Percentiles rank a stretch among this genome's conserved stretches.
These are phyloP conservation scores for Aureobasidium pullulans DNA, from an alignment of 2,329 filamentous ascomycete genomes.

Conservation along the genomic window DNA sequence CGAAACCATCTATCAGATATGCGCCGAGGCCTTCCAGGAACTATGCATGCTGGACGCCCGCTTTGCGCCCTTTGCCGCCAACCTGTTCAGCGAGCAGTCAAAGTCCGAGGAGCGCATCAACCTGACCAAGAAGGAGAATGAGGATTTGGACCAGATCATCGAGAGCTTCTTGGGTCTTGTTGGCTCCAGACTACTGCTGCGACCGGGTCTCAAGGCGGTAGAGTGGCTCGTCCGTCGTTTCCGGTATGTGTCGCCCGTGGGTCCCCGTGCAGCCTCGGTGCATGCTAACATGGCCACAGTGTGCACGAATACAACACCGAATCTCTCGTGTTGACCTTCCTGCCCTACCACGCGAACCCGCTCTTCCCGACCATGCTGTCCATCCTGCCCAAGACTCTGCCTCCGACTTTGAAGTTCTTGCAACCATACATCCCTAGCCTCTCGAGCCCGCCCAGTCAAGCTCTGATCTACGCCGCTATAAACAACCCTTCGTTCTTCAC, in stretches of 20 bases:
- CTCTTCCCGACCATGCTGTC: slow-evolving; percentile 81
- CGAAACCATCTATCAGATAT: slow-evolving; percentile 79
- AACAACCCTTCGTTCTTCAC: slow-evolving; percentile 71
- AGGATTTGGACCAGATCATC: slow-evolving; percentile 67
- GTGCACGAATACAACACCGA: slow-evolving; percentile 87
- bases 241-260: slow-evolving; percentile 48
- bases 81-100: slow-evolving; percentile 89
- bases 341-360: slow-evolving; percentile 84
- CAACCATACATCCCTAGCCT: slow-evolving; percentile 76
- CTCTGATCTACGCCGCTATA: slow-evolving; percentile 75
- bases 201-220: slow-evolving; percentile 80
- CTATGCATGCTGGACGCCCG: slow-evolving; percentile 78
- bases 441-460: slow-evolving; percentile 67
- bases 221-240: slow-evolving; percentile 95
- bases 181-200: slow-evolving; percentile 68
- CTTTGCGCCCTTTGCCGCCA: slow-evolving; percentile 66
- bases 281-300: slow-evolving; percentile 38
- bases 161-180: slow-evolving; percentile 77
- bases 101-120: slow-evolving; percentile 79
- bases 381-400: slow-evolving; percentile 70
- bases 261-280: slow-evolving; percentile 15
- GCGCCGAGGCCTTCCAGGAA: slow-evolving; percentile 82
- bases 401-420: slow-evolving; percentile 73
- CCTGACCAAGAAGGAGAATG: slow-evolving; percentile 75
- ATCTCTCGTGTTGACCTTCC: slow-evolving; percentile 71